A percentile compares a stretch with the other conserved stretches of the same genome.
phyloP scores from a whole-genome alignment of 164 flowering plant genomes.

The Magnolia officinalis region DNA sequence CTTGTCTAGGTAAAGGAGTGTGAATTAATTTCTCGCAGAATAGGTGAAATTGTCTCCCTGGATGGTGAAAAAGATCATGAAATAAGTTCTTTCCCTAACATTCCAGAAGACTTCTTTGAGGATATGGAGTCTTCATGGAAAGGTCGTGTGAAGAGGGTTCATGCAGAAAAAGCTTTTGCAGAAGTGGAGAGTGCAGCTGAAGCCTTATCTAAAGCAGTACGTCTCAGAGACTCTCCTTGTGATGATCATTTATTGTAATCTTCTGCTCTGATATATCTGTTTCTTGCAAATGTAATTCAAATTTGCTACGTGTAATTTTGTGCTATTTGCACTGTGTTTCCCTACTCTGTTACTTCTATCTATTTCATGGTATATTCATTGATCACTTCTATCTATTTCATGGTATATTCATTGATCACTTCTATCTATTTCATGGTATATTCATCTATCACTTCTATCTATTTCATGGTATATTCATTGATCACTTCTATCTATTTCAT shows the following conservation, averaged over 20 bases:
- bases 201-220: slow-evolving; percentile 68
- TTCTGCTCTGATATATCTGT: not conserved
- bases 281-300: not conserved
- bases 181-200: slow-evolving; percentile 81
- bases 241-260: not conserved
- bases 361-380: too few relatives aligned
- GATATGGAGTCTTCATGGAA: slow-evolving; percentile 93
- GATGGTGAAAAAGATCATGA: slow-evolving; percentile 70
- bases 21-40: slow-evolving; percentile 48
- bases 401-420: not conserved
- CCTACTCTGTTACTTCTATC: not conserved
- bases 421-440: not conserved
- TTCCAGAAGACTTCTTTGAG: slow-evolving; percentile 83
- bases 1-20: slow-evolving; percentile 64
- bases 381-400: too few relatives aligned
- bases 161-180: slow-evolving; percentile 54
- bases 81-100: slow-evolving; percentile 38
- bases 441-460: not conserved
- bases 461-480: too few relatives aligned
- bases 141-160: slow-evolving; percentile 82
- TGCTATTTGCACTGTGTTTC: not conserved
- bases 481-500: too few relatives aligned
- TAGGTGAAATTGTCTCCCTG: slow-evolving; percentile 63
- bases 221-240: slow-evolving; percentile 21
- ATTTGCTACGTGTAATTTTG: not conserved